Evolutionary conservation across 257 asterid species (phyloP).

Genomic region (Pogostemon cablin): DNA sequence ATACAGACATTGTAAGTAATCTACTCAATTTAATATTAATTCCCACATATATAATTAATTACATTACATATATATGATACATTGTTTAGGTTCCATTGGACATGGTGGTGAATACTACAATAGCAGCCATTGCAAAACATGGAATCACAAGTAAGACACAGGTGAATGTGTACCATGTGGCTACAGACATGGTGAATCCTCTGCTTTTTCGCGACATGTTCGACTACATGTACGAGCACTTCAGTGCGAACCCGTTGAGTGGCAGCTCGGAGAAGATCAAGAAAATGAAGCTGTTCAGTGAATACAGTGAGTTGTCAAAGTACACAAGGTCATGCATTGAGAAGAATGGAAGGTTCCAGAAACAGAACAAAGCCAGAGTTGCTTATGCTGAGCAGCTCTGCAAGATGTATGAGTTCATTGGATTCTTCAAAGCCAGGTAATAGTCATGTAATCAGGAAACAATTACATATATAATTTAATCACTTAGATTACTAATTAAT

Average conservation of each 20-base stretch:
- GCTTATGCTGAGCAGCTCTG: slow-evolving; percentile 39
- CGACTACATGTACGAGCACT: slow-evolving; percentile 30
- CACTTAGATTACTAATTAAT: not conserved
- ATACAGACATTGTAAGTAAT: slow-evolving; percentile 39
- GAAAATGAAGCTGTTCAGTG: slow-evolving; percentile 30
- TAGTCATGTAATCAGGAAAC: too few species aligned
- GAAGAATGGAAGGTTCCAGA: not conserved
- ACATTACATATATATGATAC: not conserved
- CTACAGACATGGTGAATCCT: slow-evolving; percentile 35
- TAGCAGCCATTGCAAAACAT: slow-evolving; percentile 50
- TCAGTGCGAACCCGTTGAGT: slow-evolving; percentile 27
- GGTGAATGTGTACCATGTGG: slow-evolving; percentile 36
- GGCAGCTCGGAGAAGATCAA: not conserved
- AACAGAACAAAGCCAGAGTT: slow-evolving; percentile 29
- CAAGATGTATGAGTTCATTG: slow-evolving; percentile 38
- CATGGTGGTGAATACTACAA: slow-evolving; percentile 44
- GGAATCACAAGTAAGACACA: slow-evolving; percentile 28
- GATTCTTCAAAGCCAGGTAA: slow-evolving; percentile 39
- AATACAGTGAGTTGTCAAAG: slow-evolving; percentile 23
- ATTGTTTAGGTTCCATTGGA: slow-evolving; percentile 42
- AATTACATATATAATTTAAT: not conserved
- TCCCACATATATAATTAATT: too few species aligned
- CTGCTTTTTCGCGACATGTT: slow-evolving; percentile 27
- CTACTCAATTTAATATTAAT: too few species aligned
- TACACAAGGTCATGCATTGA: slow-evolving; percentile 23